Conservation (phyloP, 1,284 basidiomycete genomes). For the Cryptococcus sp. region DNA sequence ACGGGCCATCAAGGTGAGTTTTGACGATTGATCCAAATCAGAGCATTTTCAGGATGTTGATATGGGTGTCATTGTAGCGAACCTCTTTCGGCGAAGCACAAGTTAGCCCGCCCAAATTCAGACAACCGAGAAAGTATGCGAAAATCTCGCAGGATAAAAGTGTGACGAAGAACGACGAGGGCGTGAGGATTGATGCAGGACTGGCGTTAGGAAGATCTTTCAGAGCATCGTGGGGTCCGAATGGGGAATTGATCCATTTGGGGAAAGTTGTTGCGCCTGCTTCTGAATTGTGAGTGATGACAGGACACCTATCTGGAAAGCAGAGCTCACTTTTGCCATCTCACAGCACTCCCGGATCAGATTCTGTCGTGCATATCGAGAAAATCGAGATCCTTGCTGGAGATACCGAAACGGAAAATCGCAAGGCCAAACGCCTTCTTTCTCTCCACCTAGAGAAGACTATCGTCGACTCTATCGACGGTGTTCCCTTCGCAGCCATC, state of each 20-base stretch:
- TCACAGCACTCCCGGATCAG: conserved; percentile 27
- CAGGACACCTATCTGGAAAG: conserved; percentile 15
- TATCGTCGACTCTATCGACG: conserved; percentile 61
- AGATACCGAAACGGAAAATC: conserved; percentile 51
- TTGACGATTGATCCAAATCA: background rate
- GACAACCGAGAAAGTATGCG: conserved; percentile 52
- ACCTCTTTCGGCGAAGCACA: conserved; percentile 73
- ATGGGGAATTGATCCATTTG: conserved; percentile 73
- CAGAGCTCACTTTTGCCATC: no score
- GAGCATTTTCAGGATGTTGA: no score
- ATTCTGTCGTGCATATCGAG: conserved; percentile 36
- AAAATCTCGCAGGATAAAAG: conserved; percentile 39
- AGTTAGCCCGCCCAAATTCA: conserved; percentile 63
- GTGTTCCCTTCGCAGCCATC: conserved; percentile 64
- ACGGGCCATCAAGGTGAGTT: conserved; percentile 67
- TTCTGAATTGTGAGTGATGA: background rate
- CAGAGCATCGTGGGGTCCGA: conserved; percentile 86
- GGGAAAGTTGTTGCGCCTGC: conserved; percentile 62
- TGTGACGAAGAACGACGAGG: conserved; percentile 61
- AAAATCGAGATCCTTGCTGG: conserved; percentile 34
- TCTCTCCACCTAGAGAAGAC: conserved; percentile 78
- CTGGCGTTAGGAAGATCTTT: conserved; percentile 84
- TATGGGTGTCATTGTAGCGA: conserved; percentile 57
- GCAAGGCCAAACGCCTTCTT: conserved; percentile 67
- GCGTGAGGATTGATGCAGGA: conserved; percentile 73